Percentiles rank a stretch among this genome's conserved stretches.
Evolutionary conservation across 2,329 filamentous ascomycete species (phyloP).

Genomic region (Echinosphaeria canescens): DNA sequence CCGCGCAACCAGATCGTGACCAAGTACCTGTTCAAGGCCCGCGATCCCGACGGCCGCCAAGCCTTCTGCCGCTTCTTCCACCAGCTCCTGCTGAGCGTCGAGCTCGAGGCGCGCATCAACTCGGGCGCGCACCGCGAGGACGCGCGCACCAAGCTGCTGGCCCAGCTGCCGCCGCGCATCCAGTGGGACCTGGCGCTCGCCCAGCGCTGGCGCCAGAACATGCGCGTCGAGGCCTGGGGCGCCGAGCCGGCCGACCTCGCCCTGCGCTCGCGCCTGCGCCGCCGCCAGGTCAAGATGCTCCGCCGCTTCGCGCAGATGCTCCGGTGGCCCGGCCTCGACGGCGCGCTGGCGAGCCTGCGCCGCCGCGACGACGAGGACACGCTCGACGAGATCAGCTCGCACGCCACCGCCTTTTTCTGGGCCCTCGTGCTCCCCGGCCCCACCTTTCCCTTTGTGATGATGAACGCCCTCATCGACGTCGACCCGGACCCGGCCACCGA

Average conservation of each 20-base stretch:
- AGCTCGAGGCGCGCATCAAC: constrained; percentile 49
- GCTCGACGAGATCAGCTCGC: constrained; percentile 39
- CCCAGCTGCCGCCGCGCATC: constrained; percentile 45
- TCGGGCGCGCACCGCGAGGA: constrained; percentile 35
- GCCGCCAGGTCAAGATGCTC: constrained; percentile 45
- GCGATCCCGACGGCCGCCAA: constrained; percentile 27
- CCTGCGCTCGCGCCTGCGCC: constrained; percentile 42
- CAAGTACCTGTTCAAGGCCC: constrained; percentile 44
- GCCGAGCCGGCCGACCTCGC: constrained; percentile 30
- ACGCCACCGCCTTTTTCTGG: constrained; percentile 59
- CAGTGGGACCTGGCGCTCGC: constrained; percentile 56
- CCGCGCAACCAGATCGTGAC: constrained; percentile 53
- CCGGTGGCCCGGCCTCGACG: constrained; percentile 56
- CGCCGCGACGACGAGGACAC: constrained; percentile 34
- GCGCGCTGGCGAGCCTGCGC: constrained; percentile 38
- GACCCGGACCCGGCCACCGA: constrained; percentile 46
- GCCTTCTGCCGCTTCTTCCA: constrained; percentile 51
- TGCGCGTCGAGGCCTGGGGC: constrained; percentile 41
- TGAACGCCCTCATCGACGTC: constrained; percentile 59
- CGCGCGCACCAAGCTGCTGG: constrained; percentile 40
- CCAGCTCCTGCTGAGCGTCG: constrained; percentile 52
- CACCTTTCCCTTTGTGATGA: constrained; percentile 51
- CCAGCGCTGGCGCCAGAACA: constrained; percentile 48
- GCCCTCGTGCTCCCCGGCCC: constrained; percentile 49
- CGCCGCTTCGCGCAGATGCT: constrained; percentile 47